Evolutionary conservation across 2,329 filamentous ascomycete genomes (phyloP), one percentile per base, ranked within the genome.

Genomic region (Sordariomycetes sp.): DNA sequence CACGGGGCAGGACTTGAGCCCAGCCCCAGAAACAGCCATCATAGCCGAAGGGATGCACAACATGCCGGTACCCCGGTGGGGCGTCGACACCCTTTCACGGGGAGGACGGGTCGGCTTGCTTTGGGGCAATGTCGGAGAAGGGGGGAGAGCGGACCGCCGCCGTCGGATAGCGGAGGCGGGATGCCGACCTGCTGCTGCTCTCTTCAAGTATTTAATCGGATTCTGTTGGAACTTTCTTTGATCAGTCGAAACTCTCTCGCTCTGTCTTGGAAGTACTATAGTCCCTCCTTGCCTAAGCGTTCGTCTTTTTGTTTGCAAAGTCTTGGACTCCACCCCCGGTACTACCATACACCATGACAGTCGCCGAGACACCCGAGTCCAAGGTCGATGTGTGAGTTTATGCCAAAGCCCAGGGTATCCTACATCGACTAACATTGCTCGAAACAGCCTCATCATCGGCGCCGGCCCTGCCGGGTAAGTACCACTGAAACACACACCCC

Each of bases 401-500:
- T 10, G 6, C 52, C n/a, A 17, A n/a, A n/a, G 39, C 3, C n/a
- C n/a, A n/a, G n/a, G 13, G 17, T n/a, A 45, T n/a, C 15, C n/a
- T n/a, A 15, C 7, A 2, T n/a, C n/a, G 17, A 17, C 13, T 17
- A 7, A n/a, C 39, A n/a, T 17, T n/a, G 15, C 13, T n/a, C 15
- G 3, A n/a, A 4, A 22, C 15, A 53, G 52, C 12, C 69, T 74
- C 58, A 70, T 74, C 52, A 65, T 73, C 53, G 72, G 72, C 36
- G 71, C 72, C 52, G 72, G 72, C 15, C 70, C 70, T 17, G 65
- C 67, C 39, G 72, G 71, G 45, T 62, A 32, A 53, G 52, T 32
- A 45, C 6, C 39, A 15, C 15, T 45, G 39, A 45, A 7, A 45
- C 13, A 15, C 39, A n/a, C n/a, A n/a, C 39, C n/a, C 39, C 15